phyloP scores from a whole-genome alignment of 2,329 filamentous ascomycete genomes.

The Fusarium mundagurra region DNA sequence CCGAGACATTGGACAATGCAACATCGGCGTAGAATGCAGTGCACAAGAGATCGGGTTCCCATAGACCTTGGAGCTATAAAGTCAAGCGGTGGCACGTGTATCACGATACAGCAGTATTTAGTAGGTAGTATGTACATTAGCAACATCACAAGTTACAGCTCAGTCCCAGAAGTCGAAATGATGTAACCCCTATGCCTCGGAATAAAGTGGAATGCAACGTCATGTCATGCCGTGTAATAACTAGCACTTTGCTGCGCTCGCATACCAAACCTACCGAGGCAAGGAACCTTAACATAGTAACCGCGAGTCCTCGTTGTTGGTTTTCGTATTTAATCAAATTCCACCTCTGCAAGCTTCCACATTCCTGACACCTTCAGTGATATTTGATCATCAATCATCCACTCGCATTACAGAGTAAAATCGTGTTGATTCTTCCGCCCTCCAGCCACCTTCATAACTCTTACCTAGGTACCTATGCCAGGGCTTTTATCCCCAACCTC shows the following conservation, averaged over 20 bases:
- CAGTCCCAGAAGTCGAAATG: not conserved
- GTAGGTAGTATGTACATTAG: not conserved
- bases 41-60: not conserved
- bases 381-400: slow-evolving; percentile 13
- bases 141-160: not conserved
- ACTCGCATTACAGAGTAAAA: not conserved
- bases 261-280: slow-evolving; percentile 7
- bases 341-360: slow-evolving; percentile 11
- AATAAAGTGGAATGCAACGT: slow-evolving; percentile 22
- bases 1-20: not conserved
- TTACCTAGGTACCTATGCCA: slow-evolving; percentile 1
- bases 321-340: not conserved
- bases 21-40: not conserved
- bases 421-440: slow-evolving; percentile 5
- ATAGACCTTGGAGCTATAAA: not conserved
- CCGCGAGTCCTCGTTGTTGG: not conserved
- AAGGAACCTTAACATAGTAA: not conserved
- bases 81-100: not conserved
- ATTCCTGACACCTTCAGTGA: slow-evolving; percentile 6
- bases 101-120: not conserved
- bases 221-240: slow-evolving; percentile 7
- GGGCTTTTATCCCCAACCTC: slow-evolving; percentile 29
- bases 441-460: slow-evolving; percentile 30
- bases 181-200: not conserved
- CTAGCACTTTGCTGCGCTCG: not conserved